Conservation (phyloP, 805 yeast species). For the Nakazawaea sp. region DNA sequence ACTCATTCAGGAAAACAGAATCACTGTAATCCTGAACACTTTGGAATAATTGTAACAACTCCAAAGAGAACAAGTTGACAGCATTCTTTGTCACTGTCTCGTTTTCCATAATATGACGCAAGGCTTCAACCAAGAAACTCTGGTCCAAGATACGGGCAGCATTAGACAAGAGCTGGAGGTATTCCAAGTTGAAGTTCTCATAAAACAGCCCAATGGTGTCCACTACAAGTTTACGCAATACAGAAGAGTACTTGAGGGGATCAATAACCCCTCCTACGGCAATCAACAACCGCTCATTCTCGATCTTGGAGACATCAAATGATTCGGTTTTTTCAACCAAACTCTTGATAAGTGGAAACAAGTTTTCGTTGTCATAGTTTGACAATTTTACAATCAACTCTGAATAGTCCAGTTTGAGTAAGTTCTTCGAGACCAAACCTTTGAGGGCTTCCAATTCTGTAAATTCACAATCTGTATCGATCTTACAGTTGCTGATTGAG, state of each 20-base stretch:
- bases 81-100: constrained; percentile 2
- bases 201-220: constrained; percentile 1
- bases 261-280: constrained; percentile 2
- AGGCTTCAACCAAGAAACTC: background rate
- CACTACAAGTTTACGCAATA: background rate
- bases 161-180: constrained; percentile 4
- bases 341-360: constrained; percentile 3
- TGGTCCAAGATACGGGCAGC: background rate
- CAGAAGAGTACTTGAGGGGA: background rate
- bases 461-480: too few species aligned
- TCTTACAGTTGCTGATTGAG: too few species aligned
- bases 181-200: constrained; percentile 1
- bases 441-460: too few species aligned
- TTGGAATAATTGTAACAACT: constrained; percentile 2
- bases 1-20: background rate
- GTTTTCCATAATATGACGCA: background rate
- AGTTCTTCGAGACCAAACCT: too few species aligned
- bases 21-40: background rate
- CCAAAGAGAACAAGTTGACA: constrained; percentile 5
- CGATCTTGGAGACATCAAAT: background rate
- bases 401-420: too few species aligned
- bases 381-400: background rate
- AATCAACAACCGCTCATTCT: constrained; percentile 1
- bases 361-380: background rate
- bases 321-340: background rate